These are phyloP conservation scores for Penicillium psychrofluorescens DNA, from an alignment of 495 filamentous ascomycete genomes.

Conservation along the genomic window DNA sequence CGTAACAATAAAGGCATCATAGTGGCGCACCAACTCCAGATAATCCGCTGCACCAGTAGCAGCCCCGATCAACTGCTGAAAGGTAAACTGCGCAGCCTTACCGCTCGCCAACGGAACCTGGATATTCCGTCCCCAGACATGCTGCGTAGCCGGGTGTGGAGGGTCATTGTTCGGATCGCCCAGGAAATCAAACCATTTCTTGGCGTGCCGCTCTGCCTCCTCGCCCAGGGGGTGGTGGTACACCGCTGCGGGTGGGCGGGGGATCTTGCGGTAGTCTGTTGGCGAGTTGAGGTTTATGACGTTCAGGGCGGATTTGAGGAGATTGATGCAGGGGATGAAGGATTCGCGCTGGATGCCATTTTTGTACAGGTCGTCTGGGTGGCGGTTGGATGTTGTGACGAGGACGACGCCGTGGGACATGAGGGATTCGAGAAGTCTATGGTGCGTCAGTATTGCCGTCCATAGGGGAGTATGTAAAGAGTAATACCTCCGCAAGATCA, in stretches of 20 bases:
- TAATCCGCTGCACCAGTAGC: slow-evolving; percentile 93
- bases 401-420: slow-evolving; percentile 97
- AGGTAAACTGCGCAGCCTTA: slow-evolving; percentile 79
- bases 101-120: slow-evolving; percentile 82
- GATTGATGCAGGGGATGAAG: slow-evolving; percentile 91
- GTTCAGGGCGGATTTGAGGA: slow-evolving; percentile 72
- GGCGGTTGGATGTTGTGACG: slow-evolving; percentile 94
- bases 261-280: slow-evolving; percentile 96
- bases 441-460: too few species aligned
- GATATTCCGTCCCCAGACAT: slow-evolving; percentile 92
- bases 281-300: slow-evolving; percentile 92
- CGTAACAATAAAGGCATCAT: slow-evolving; percentile 86
- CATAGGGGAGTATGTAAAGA: too few species aligned
- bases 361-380: slow-evolving; percentile 92
- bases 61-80: slow-evolving; percentile 78
- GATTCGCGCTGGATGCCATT: slow-evolving; percentile 95
- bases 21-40: slow-evolving; percentile 82
- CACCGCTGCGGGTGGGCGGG: slow-evolving; percentile 85
- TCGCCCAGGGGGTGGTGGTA: slow-evolving; percentile 82
- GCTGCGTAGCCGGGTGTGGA: slow-evolving; percentile 67
- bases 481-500: slow-evolving; percentile 74
- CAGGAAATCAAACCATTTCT: slow-evolving; percentile 92
- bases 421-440: slow-evolving; percentile 72
- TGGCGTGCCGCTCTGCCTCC: slow-evolving; percentile 69
- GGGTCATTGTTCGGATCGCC: slow-evolving; percentile 74